These are phyloP conservation scores for Nemania sp. DNA, from an alignment of 2,329 filamentous ascomycete genomes.

Conservation along the genomic window DNA sequence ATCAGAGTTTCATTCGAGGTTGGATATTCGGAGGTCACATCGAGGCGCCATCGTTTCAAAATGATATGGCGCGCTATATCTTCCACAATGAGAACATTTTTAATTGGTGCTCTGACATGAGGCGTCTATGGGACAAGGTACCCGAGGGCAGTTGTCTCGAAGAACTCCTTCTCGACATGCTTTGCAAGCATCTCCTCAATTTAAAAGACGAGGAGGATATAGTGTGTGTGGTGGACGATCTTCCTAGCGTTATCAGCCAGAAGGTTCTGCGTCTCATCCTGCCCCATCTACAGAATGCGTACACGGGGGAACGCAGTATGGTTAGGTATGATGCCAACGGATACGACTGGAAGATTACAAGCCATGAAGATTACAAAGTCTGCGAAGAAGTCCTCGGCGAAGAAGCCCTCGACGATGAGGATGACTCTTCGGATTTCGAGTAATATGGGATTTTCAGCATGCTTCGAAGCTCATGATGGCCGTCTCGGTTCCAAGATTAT, in stretches of 20 bases:
- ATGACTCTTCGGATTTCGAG: neutral
- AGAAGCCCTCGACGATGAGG: neutral
- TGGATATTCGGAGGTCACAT: constrained; percentile 3
- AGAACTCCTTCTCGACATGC: neutral
- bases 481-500: too few relatives aligned
- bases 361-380: neutral
- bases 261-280: neutral
- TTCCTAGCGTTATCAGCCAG: neutral
- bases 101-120: neutral
- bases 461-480: too few relatives aligned
- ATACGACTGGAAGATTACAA: neutral
- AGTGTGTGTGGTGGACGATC: neutral
- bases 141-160: neutral
- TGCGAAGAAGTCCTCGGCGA: neutral
- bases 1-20: neutral
- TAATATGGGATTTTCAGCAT: too few relatives aligned
- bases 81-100: neutral
- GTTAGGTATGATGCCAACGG: neutral
- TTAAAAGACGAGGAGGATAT: neutral
- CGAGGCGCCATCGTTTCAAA: constrained; percentile 16
- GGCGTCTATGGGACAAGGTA: neutral
- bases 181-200: neutral
- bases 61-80: constrained; percentile 2
- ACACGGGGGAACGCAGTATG: neutral
- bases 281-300: neutral